phyloP scores from a whole-genome alignment of 108 stramenopile species.

The Stephanodiscus triporus region DNA sequence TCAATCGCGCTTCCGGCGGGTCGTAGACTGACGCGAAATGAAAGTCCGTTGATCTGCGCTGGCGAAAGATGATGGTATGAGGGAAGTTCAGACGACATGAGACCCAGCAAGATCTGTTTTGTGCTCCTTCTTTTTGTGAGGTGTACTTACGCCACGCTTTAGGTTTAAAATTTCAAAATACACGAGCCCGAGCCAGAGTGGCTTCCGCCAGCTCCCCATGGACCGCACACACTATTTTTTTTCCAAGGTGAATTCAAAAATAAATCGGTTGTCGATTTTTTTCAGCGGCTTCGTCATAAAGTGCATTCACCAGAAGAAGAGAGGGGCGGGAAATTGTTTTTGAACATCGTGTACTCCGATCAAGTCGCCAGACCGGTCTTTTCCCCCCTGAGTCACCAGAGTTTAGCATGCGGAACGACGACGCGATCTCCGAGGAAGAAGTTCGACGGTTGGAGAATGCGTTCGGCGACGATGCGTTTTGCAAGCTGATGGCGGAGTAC shows the following conservation, averaged over 20 bases:
- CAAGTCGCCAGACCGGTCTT: conserved; percentile 38
- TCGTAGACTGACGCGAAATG: conserved; percentile 22
- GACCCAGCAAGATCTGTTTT: too few relatives aligned
- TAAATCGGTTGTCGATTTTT: background rate
- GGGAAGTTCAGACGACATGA: conserved; percentile 21
- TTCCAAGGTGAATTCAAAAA: too few relatives aligned
- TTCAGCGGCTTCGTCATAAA: conserved; percentile 56
- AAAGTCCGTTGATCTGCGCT: conserved; percentile 14
- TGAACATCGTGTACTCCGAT: conserved; percentile 59
- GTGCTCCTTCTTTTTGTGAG: too few relatives aligned
- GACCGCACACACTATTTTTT: too few relatives aligned
- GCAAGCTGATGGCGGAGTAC: conserved; percentile 62
- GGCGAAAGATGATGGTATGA: conserved; percentile 36
- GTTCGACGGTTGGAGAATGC: conserved; percentile 45
- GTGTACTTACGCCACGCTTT: too few relatives aligned
- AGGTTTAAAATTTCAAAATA: too few relatives aligned
- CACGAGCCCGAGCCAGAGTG: too few relatives aligned
- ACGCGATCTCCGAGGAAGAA: conserved; percentile 34
- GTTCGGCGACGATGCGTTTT: conserved; percentile 60
- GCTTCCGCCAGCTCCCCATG: too few relatives aligned
- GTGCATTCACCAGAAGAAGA: conserved; percentile 42
- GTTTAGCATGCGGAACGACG: conserved; percentile 17
- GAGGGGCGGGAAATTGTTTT: conserved; percentile 42
- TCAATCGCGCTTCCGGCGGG: conserved; percentile 11
- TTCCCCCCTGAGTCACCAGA: too few relatives aligned